Evolutionary conservation across 2,329 filamentous ascomycete species (phyloP).

Genomic region (Fusarium decemcellulare): DNA sequence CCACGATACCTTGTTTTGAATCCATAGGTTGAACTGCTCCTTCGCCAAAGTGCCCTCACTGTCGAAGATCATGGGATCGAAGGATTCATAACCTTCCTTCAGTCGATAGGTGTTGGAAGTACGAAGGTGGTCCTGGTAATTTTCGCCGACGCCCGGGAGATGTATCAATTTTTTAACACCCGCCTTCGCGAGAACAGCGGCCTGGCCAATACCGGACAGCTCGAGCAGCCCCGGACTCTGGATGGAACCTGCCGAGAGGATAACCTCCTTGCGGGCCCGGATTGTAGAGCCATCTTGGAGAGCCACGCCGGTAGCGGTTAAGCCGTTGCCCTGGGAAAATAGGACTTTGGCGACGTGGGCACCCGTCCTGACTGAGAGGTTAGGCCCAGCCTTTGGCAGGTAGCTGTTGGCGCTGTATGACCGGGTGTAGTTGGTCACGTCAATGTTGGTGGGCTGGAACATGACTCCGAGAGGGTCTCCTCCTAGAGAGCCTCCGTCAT

Average conservation of each 20-base stretch:
- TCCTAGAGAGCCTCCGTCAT: slow-evolving; percentile 57
- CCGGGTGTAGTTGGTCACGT: slow-evolving; percentile 59
- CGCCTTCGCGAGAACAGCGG: slow-evolving; percentile 10
- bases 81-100: slow-evolving; percentile 25
- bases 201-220: slow-evolving; percentile 22
- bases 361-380: slow-evolving; percentile 50
- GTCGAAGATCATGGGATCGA: slow-evolving; percentile 32
- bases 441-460: slow-evolving; percentile 63
- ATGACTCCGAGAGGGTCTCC: slow-evolving; percentile 63
- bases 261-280: slow-evolving; percentile 18
- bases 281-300: slow-evolving; percentile 23
- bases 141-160: slow-evolving; percentile 25
- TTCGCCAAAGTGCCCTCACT: slow-evolving; percentile 25
- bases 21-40: slow-evolving; percentile 37
- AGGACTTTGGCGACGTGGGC: slow-evolving; percentile 38
- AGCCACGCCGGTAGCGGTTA: slow-evolving; percentile 35
- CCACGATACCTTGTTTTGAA: slow-evolving; percentile 29
- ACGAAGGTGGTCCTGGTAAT: slow-evolving; percentile 29
- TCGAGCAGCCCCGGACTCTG: slow-evolving; percentile 32
- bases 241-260: slow-evolving; percentile 23
- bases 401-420: slow-evolving; percentile 64
- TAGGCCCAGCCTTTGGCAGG: slow-evolving; percentile 53
- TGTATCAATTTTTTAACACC: slow-evolving; percentile 17
- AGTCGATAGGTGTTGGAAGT: slow-evolving; percentile 53
- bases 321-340: slow-evolving; percentile 32